phyloP scores from a whole-genome alignment of 139 green algal species.

The Volvox africanus region DNA sequence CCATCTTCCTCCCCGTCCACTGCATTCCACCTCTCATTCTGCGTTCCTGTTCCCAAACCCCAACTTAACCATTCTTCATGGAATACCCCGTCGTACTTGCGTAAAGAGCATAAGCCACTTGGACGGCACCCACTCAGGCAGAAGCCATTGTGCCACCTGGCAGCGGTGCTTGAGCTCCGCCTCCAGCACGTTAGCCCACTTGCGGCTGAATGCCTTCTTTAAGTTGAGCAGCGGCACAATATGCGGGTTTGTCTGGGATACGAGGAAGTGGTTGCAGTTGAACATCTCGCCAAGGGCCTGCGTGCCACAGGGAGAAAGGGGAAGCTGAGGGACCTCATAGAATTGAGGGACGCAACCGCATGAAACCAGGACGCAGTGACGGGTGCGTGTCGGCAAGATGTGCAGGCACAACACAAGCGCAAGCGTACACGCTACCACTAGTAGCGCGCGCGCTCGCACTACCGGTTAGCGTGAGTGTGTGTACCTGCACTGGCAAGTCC shows the following conservation, averaged over 20 bases:
- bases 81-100: constrained; percentile 2
- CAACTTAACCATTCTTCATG: neutral
- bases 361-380: no score
- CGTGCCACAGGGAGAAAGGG: neutral
- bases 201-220: constrained; percentile 75
- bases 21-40: neutral
- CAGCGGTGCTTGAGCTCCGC: constrained; percentile 91
- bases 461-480: neutral
- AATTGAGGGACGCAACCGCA: no score
- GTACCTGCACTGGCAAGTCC: constrained; percentile 83
- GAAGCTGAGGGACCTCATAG: neutral
- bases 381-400: neutral
- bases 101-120: constrained; percentile 84
- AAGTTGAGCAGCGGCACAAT: constrained; percentile 90
- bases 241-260: constrained; percentile 92
- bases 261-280: constrained; percentile 96
- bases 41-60: neutral
- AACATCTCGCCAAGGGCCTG: constrained; percentile 90
- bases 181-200: constrained; percentile 81
- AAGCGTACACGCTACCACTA: no score
- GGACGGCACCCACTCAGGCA: constrained; percentile 76
- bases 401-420: neutral
- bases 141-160: constrained; percentile 79
- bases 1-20: no score
- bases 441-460: no score